Percentiles rank a stretch among this genome's conserved stretches.
Evolutionary conservation across 208 protist genomes (phyloP).

Genomic region (Wallacemonas collosoma): DNA sequence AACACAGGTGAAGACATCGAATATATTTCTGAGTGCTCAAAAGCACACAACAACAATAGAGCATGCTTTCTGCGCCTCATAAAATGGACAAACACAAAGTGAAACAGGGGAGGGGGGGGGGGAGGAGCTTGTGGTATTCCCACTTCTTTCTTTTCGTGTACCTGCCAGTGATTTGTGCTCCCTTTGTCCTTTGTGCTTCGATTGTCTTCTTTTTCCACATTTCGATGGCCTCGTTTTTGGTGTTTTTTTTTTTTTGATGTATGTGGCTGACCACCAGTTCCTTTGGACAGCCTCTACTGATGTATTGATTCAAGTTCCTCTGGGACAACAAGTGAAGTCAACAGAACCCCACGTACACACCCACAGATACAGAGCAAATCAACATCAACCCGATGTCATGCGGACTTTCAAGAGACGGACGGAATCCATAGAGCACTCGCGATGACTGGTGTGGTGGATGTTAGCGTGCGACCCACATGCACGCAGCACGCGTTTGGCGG

Average conservation of each 20-base stretch:
- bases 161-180: not conserved
- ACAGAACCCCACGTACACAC: not conserved
- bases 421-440: too few relatives aligned
- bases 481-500: too few relatives aligned
- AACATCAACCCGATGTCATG: too few relatives aligned
- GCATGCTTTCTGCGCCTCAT: not conserved
- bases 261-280: not conserved
- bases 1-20: not conserved
- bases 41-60: not conserved
- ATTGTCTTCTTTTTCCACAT: conserved; percentile 4
- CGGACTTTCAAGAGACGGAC: too few relatives aligned
- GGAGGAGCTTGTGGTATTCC: conserved; percentile 2
- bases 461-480: too few relatives aligned
- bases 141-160: not conserved
- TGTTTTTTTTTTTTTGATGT: conserved; percentile 8
- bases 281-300: not conserved
- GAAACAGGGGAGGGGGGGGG: not conserved
- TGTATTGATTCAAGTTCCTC: not conserved
- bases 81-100: conserved; percentile 17
- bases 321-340: not conserved
- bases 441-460: too few relatives aligned
- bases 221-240: conserved; percentile 6
- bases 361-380: not conserved
- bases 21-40: not conserved
- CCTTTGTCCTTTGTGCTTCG: not conserved